These are phyloP conservation scores for Phialophora chinensis DNA, from an alignment of 2,329 filamentous ascomycete species.

Conservation along the genomic window DNA sequence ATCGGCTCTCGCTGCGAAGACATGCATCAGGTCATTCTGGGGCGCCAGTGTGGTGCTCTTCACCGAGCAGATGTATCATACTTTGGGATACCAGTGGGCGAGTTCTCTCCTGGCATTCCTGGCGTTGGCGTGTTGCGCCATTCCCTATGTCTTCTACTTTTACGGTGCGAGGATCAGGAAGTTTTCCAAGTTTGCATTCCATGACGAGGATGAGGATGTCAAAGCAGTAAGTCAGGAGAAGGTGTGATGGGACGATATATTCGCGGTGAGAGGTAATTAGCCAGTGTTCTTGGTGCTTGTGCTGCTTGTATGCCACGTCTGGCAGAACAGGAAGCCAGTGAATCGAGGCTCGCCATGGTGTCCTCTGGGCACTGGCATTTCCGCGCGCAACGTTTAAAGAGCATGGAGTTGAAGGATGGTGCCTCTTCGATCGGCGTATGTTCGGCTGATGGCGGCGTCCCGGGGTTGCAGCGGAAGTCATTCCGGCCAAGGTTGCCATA, in stretches of 20 bases:
- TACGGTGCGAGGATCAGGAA: slow-evolving; percentile 74
- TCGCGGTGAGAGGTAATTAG: not conserved
- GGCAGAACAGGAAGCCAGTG: not conserved
- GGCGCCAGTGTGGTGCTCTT: slow-evolving; percentile 79
- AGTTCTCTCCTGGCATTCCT: slow-evolving; percentile 74
- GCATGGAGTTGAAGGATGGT: not conserved
- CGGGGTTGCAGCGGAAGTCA: not conserved
- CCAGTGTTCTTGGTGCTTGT: not conserved
- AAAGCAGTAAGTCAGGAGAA: slow-evolving; percentile 14
- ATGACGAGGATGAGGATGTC: slow-evolving; percentile 55
- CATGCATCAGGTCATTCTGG: slow-evolving; percentile 87
- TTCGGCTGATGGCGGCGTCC: too few relatives aligned
- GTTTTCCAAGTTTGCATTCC: slow-evolving; percentile 74
- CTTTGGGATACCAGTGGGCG: slow-evolving; percentile 78
- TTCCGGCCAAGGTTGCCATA: not conserved
- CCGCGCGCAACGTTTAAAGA: not conserved
- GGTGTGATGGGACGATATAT: slow-evolving; percentile 20
- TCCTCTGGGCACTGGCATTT: not conserved
- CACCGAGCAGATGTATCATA: slow-evolving; percentile 78
- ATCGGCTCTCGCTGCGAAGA: slow-evolving; percentile 84
- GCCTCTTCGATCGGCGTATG: not conserved
- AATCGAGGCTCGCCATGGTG: not conserved
- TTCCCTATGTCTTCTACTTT: slow-evolving; percentile 82
- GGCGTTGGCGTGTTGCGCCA: slow-evolving; percentile 76
- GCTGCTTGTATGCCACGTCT: not conserved